Base-by-base conservation (phyloP, 2,329 filamentous ascomycete genomes). In the Pezicula neosporulosa region DNA sequence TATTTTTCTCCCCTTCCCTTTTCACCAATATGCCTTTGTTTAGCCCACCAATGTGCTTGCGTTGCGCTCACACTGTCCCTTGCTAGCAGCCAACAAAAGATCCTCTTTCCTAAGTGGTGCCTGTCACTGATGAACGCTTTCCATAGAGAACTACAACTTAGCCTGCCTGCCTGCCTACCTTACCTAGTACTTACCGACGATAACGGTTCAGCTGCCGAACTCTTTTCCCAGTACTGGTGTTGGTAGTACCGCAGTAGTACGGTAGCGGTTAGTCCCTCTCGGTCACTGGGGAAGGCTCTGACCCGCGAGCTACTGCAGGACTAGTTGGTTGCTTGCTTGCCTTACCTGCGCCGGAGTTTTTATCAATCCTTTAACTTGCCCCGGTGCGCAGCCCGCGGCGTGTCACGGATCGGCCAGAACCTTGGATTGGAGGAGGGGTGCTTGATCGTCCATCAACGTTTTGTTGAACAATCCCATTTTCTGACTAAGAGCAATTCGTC, bases 191-290 rank as follows among this genome's bases (percentile, higher is more conserved):
- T 24, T 24, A 24, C 3, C 42, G 52, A 47, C 54, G 53, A 49
- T 60, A 63, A 44, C 63, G 59, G 61, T 61, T 62, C 58, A 64
- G 56, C 62, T 63, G 60, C 60, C 63, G 60, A 21, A 21, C 21
- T 60, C 53, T 3, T 6, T 24, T 55, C 55, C 51, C 59, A 53
- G 56, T 60, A 56, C 52, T 56, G 24, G 24, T 24, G 24, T 24
- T 24, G 24, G 24, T 24, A 24, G 24, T 4, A 24, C 24, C 5
- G 24, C 24, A 24, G 24, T 24, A 24, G 24, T 24, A 24, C 24
- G 24, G 24, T 24, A 24, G 24, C 24, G 24, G 24, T 24, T 24
- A 24, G 24, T 24, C 5, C 5, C 24, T 24, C 24, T 24, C 24
- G 24, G 51, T 48, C 38, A 44, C 50, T 55, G 15, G 15, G 44